Evolutionary conservation across 179 eudicot genomes (phyloP).

Genomic region (Gypsophila paniculata): DNA sequence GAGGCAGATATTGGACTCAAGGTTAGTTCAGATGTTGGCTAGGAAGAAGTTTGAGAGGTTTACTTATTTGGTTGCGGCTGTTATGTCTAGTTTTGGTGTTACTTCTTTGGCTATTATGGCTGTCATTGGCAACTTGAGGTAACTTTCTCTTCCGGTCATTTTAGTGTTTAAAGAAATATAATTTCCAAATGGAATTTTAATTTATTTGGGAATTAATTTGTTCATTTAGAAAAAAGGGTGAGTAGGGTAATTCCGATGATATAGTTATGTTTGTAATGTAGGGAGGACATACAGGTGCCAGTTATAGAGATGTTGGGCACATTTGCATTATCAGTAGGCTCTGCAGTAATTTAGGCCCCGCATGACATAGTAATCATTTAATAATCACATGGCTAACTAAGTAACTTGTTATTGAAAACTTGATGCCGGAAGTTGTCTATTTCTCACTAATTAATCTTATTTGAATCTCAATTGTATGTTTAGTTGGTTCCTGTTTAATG

Average conservation of each 20-base stretch:
- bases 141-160: too few relatives aligned
- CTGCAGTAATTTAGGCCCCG: too few relatives aligned
- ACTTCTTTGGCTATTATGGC: slow-evolving; percentile 81
- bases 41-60: slow-evolving; percentile 80
- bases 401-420: slow-evolving; percentile 8
- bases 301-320: slow-evolving; percentile 81
- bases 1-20: slow-evolving; percentile 32
- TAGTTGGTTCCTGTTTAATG: neutral
- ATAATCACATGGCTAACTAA: neutral
- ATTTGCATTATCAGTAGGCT: slow-evolving; percentile 86
- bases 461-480: neutral
- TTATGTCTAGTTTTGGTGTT: slow-evolving; percentile 80
- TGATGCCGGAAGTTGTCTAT: neutral
- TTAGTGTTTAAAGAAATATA: too few relatives aligned
- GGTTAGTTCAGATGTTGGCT: slow-evolving; percentile 46
- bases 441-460: neutral
- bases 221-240: neutral
- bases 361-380: too few relatives aligned
- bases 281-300: slow-evolving; percentile 92
- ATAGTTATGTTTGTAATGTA: slow-evolving; percentile 20
- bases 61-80: slow-evolving; percentile 79
- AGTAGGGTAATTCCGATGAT: neutral
- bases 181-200: too few relatives aligned
- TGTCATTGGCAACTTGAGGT: slow-evolving; percentile 92
- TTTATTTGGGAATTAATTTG: too few relatives aligned